Percentiles rank a stretch among this genome's conserved stretches.
phyloP scores from a whole-genome alignment of 331 rosid species.

The Acacia concinna region DNA sequence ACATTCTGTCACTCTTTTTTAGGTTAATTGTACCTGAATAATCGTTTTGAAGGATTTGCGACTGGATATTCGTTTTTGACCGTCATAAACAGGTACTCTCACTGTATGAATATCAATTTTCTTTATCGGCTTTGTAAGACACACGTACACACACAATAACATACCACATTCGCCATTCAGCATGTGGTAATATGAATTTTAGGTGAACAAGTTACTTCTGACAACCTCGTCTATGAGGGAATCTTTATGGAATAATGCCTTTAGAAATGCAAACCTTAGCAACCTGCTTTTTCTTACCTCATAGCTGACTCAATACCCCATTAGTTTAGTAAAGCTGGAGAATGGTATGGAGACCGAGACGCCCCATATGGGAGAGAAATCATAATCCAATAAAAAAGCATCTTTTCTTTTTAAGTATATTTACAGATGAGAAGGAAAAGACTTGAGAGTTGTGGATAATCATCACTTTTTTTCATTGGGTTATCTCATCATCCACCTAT shows the following conservation, averaged over 20 bases:
- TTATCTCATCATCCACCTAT: constrained; percentile 3
- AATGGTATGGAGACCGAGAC: constrained; percentile 30
- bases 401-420: constrained; percentile 38
- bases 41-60: background rate
- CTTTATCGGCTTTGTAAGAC: background rate
- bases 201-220: constrained; percentile 33
- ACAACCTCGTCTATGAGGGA: background rate
- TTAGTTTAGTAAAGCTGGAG: constrained; percentile 14
- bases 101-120: background rate
- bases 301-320: constrained; percentile 21
- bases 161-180: background rate
- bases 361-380: constrained; percentile 14
- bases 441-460: constrained; percentile 40
- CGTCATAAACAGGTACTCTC: background rate
- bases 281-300: constrained; percentile 22
- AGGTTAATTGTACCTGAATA: background rate
- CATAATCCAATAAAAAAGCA: constrained; percentile 43
- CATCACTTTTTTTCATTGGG: constrained; percentile 28
- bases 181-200: constrained; percentile 38
- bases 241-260: background rate
- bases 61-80: background rate
- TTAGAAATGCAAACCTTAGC: background rate
- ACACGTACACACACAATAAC: background rate
- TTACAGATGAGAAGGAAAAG: background rate
- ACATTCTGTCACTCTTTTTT: background rate